Percentiles rank a stretch among this genome's conserved stretches.
These are phyloP conservation scores for Leccinum longicurvipes DNA, from an alignment of 768 basidiomycete species.

Conservation along the genomic window DNA sequence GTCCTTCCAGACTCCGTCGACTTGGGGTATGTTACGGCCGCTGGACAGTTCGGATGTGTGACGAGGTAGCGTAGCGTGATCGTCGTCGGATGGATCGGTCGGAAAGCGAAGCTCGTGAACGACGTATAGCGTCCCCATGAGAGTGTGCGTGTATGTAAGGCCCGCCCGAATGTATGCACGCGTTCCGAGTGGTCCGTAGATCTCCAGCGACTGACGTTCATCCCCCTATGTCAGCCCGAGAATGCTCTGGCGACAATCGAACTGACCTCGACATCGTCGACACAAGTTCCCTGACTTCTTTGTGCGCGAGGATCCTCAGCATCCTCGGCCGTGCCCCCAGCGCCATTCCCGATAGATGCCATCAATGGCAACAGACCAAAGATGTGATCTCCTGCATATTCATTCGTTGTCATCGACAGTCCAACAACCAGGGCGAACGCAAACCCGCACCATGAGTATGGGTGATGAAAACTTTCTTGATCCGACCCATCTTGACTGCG, in stretches of 20 bases:
- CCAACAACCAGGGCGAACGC: neutral
- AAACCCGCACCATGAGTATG: slow-evolving; percentile 71
- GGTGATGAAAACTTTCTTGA: slow-evolving; percentile 83
- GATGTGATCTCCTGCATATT: slow-evolving; percentile 70
- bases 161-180: slow-evolving; percentile 74
- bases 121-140: slow-evolving; percentile 63
- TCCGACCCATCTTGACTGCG: slow-evolving; percentile 70
- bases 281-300: neutral
- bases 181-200: slow-evolving; percentile 83
- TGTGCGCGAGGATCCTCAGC: slow-evolving; percentile 56
- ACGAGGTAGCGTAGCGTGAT: slow-evolving; percentile 44
- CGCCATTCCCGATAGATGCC: slow-evolving; percentile 68
- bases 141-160: slow-evolving; percentile 65
- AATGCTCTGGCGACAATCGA: neutral
- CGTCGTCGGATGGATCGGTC: slow-evolving; percentile 53
- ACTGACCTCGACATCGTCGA: slow-evolving; percentile 17
- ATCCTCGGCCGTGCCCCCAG: slow-evolving; percentile 60
- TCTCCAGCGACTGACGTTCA: slow-evolving; percentile 58
- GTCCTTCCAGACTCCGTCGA: slow-evolving; percentile 60
- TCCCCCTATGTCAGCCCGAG: slow-evolving; percentile 8
- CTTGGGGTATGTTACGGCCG: slow-evolving; percentile 63
- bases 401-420: neutral
- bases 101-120: slow-evolving; percentile 79
- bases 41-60: slow-evolving; percentile 51
- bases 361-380: slow-evolving; percentile 71